Base-by-base conservation (phyloP, 163 green algal species). In the Coccomyxa subellipsoidea region DNA sequence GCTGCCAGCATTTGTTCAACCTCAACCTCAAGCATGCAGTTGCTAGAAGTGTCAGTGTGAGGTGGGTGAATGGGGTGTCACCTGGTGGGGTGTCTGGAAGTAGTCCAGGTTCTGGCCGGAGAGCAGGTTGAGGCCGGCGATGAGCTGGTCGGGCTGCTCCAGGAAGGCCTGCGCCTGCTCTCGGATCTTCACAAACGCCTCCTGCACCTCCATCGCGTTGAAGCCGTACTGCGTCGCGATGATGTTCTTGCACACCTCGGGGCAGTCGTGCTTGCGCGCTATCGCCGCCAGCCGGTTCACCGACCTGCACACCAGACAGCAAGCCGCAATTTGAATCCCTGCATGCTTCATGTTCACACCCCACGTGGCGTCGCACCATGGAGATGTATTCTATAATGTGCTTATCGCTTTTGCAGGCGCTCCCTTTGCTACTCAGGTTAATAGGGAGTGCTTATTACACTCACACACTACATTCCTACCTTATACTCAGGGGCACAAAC, bases 21-120 rank as follows among this genome's bases (percentile, higher is more conserved):
- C n/a, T n/a, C n/a, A n/a, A n/a, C n/a, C n/a, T n/a, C n/a, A n/a
- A n/a, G n/a, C 4, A 27, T 12, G 4, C 47, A 59, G 47, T 18
- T 27, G 23, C 21, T 8, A 21, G 47, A 59, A 59, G 3, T 27
- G 47, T 59, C 47, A 59, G 21, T 59, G 47, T 18, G 21, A 2
- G 47, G 47, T 18, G 27, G 66, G 8, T 73, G 5, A 32, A 73
- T 23, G 18, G 66, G 4, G 66, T 27, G 98, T 94, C 0, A 95
- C 92, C 89, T 99, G 96, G 85, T 97, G 92, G 38, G 92, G 87
- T 31, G 84, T 82, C 73, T 92, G 86, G 86, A 99, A 99, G 92
- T 99, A 99, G 80, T 99, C 95, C 54, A 99, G 91, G 86, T 98
- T 98, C 54, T 94, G 98, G 40, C 91, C 93, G 84, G 95, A 96